Base-by-base conservation (phyloP, 31 red algal species). In the Odonthalia washingtoniensis region DNA sequence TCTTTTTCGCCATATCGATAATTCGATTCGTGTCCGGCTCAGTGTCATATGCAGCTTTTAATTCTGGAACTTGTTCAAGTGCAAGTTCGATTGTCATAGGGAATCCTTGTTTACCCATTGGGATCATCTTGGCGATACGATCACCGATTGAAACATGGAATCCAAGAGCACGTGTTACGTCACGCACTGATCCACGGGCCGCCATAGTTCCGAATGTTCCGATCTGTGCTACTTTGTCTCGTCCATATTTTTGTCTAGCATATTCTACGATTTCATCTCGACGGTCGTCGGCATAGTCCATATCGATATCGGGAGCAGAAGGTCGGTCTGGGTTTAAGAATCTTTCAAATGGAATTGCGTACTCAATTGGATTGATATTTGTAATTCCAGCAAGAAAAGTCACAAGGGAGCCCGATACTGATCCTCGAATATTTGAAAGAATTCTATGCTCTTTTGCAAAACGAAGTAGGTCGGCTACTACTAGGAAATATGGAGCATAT, bases 281-380 rank as follows among this genome's bases (percentile, higher is more conserved):
- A 44, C 95, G 89, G 21, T 81, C 65, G 33, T 95, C 85, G 16
- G 81, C 87, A 75, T 95, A 98, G 75, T 98, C 96, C n/a, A 82
- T 93, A 85, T 98, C 96, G 46, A 98, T 93, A 91, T 98, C 96
- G 18, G 96, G 96, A 83, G 95, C 88, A 63, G 70, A 82, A 57
- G 27, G 57, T 35, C 96, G 80, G 63, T 98, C 96, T 18, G 90
- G 90, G 72, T 98, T 98, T 32, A 98, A 73, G 89, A 98, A 98
- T 24, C 96, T 65, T 76, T 98, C 96, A 63, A 98, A 98, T 28
- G 93, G 87, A 28, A 98, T 78, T 72, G 81, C 81, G 84, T 90
- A 91, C 38, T 33, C 32, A 31, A 94, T 89, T 43, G 92, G 92
- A 52, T 98, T 93, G 21, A 98, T 75, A 77, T 95, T 84, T 44